A percentile compares a stretch with the other conserved stretches of the same genome.
Evolutionary conservation across 371 early-diverging fungal genomes (phyloP).

Genomic region (Dichotomocladium elegans): DNA sequence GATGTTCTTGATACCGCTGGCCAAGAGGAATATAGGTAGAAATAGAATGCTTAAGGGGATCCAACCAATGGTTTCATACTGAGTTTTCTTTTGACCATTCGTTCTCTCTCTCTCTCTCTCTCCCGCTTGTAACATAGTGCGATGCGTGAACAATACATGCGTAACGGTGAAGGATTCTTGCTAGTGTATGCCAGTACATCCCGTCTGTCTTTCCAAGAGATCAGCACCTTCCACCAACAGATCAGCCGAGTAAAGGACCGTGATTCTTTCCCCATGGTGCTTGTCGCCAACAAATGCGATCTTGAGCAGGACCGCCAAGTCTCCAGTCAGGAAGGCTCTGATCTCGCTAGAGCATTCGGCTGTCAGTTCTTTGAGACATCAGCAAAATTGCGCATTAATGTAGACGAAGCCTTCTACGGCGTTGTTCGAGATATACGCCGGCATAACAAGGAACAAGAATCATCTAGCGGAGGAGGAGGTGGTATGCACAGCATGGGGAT

Average conservation of each 20-base stretch:
- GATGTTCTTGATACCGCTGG: slow-evolving; percentile 86
- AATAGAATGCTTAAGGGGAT: background rate
- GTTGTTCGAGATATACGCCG: slow-evolving; percentile 84
- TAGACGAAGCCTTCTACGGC: slow-evolving; percentile 86
- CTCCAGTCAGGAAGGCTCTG: slow-evolving; percentile 73
- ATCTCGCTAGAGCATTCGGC: slow-evolving; percentile 71
- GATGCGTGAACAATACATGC: slow-evolving; percentile 81
- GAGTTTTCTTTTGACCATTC: background rate
- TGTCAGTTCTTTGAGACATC: slow-evolving; percentile 88
- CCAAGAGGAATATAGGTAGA: slow-evolving; percentile 77
- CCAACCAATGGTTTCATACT: background rate
- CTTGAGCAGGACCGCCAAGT: slow-evolving; percentile 79
- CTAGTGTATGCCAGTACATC: slow-evolving; percentile 62
- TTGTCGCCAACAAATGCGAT: slow-evolving; percentile 91
- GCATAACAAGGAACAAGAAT: slow-evolving; percentile 59
- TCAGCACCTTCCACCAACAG: slow-evolving; percentile 55
- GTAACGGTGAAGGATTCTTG: slow-evolving; percentile 56
- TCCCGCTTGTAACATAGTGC: too few species aligned
- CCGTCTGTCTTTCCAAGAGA: slow-evolving; percentile 63
- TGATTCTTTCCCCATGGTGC: slow-evolving; percentile 73
- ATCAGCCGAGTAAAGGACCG: slow-evolving; percentile 73
- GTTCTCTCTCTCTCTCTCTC: too few species aligned
- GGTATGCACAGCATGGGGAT: slow-evolving; percentile 11
- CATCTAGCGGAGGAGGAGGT: slow-evolving; percentile 1
- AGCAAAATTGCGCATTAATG: slow-evolving; percentile 85